These are phyloP conservation scores for Candida nonsorbophila DNA, from an alignment of 805 yeast genomes.

Conservation along the genomic window DNA sequence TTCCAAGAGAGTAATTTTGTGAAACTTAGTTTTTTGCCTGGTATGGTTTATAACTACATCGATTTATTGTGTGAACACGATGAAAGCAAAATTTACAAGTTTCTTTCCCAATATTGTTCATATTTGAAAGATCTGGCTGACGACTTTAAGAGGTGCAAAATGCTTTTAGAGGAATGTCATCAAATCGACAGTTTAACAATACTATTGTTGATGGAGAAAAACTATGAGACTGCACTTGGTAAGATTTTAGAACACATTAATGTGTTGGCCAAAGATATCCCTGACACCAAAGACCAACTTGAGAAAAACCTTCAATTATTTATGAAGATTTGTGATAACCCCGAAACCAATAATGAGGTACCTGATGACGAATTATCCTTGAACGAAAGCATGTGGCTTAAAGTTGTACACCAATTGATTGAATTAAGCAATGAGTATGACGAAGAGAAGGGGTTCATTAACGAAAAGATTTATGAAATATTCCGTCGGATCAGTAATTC, in stretches of 20 bases:
- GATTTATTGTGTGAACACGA: constrained; percentile 15
- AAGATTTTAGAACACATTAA: constrained; percentile 16
- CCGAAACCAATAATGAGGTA: constrained; percentile 6
- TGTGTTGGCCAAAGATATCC: background rate
- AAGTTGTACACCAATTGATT: constrained; percentile 20
- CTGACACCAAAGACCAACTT: constrained; percentile 13
- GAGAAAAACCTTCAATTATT: constrained; percentile 27
- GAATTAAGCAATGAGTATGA: constrained; percentile 12
- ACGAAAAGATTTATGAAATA: constrained; percentile 24
- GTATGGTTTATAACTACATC: constrained; percentile 13
- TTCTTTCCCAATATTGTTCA: constrained; percentile 6
- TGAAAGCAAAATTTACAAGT: constrained; percentile 7
- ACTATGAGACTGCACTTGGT: constrained; percentile 24
- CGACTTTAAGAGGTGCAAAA: constrained; percentile 4
- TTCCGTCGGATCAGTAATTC: constrained; percentile 27
- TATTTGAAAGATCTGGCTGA: constrained; percentile 3
- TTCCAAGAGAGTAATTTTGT: constrained; percentile 16
- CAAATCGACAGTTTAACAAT: constrained; percentile 27
- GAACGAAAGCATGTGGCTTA: constrained; percentile 25
- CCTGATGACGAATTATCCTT: constrained; percentile 8
- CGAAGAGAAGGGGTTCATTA: constrained; percentile 9
- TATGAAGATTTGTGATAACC: constrained; percentile 22
- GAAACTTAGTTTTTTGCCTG: constrained; percentile 1
- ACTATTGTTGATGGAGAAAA: constrained; percentile 15
- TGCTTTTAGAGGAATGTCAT: constrained; percentile 14